phyloP scores from a whole-genome alignment of 169 alveolate genomes.

The Babesia sp. region DNA sequence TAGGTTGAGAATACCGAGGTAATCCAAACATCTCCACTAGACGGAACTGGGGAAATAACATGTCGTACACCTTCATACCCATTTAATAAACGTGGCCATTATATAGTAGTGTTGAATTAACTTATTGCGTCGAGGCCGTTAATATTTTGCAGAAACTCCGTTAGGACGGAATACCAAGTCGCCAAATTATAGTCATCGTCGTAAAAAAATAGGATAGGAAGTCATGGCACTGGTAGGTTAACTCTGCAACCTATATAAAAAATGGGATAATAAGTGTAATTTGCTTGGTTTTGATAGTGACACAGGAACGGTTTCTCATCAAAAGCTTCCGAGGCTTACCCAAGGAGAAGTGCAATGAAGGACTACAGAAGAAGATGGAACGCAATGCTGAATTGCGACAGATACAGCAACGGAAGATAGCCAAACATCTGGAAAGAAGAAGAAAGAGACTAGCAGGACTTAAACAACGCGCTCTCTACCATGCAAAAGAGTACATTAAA shows the following conservation, averaged over 20 bases:
- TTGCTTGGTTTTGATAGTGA: too few species aligned
- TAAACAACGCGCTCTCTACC: conserved; percentile 69
- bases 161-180: not conserved
- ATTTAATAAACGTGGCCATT: too few species aligned
- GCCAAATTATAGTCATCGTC: conserved; percentile 9
- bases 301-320: conserved; percentile 52
- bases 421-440: conserved; percentile 37
- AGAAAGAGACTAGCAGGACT: conserved; percentile 57
- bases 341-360: conserved; percentile 66
- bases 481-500: conserved; percentile 75
- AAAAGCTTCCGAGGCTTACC: conserved; percentile 58
- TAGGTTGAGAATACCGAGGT: too few species aligned
- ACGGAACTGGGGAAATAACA: too few species aligned
- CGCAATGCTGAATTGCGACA: conserved; percentile 51
- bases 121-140: too few species aligned
- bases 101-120: too few species aligned
- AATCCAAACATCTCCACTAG: too few species aligned
- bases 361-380: conserved; percentile 61
- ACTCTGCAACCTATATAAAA: not conserved
- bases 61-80: too few species aligned
- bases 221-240: conserved; percentile 2
- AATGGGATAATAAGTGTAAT: too few species aligned
- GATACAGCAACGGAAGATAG: conserved; percentile 19
- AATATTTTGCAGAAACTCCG: not conserved
- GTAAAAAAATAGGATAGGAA: not conserved